phyloP scores from a whole-genome alignment of 805 yeast genomes.

The Metschnikowia kunwiensis region DNA sequence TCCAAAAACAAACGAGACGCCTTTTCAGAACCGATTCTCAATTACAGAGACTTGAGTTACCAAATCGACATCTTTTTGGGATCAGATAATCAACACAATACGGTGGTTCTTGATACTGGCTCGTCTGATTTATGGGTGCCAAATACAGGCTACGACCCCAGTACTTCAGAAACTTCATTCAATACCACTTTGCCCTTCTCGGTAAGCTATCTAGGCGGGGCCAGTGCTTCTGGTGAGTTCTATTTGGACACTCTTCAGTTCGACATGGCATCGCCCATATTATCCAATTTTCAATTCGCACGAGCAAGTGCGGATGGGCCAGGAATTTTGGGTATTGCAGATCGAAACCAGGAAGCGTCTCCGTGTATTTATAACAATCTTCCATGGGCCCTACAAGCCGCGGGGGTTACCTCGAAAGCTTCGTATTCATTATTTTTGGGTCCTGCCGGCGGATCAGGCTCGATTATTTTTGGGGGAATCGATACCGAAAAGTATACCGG shows the following conservation, averaged over 20 bases:
- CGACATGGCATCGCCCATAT: neutral
- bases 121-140: slow-evolving; percentile 42
- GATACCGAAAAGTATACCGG: slow-evolving; percentile 37
- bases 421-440: slow-evolving; percentile 65
- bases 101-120: slow-evolving; percentile 40
- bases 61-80: slow-evolving; percentile 21
- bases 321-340: slow-evolving; percentile 16
- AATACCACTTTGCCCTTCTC: slow-evolving; percentile 10
- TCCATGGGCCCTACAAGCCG: slow-evolving; percentile 56
- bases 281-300: slow-evolving; percentile 15
- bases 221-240: slow-evolving; percentile 10
- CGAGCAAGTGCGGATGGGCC: neutral
- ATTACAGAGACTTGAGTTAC: slow-evolving; percentile 10
- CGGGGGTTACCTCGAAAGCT: slow-evolving; percentile 53
- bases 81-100: slow-evolving; percentile 24
- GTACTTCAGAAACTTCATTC: slow-evolving; percentile 1
- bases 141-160: slow-evolving; percentile 5
- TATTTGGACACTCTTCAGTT: slow-evolving; percentile 12
- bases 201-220: slow-evolving; percentile 11
- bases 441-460: slow-evolving; percentile 27
- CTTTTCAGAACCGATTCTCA: slow-evolving; percentile 6
- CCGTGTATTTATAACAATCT: slow-evolving; percentile 39
- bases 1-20: slow-evolving; percentile 3
- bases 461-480: slow-evolving; percentile 41
- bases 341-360: slow-evolving; percentile 10